phyloP scores from a whole-genome alignment of 1,284 basidiomycete genomes.

The Meira miltonrushii region DNA sequence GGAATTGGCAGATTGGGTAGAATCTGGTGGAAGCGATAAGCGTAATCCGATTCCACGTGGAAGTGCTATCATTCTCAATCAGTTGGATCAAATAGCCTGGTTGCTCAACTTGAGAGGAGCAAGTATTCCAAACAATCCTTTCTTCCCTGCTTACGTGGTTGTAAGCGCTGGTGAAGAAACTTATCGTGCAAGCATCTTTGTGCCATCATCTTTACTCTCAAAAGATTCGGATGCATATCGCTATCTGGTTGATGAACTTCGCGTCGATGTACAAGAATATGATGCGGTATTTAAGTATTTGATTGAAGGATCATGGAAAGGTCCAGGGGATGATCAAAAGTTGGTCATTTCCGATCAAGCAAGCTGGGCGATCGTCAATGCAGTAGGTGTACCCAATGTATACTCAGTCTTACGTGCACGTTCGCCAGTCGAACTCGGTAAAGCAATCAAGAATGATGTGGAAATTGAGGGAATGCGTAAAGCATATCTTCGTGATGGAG shows the following conservation, averaged over 20 bases:
- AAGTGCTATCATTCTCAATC: constrained; percentile 30
- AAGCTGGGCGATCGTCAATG: constrained; percentile 34
- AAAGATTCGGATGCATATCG: constrained; percentile 12
- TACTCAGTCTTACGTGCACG: background rate
- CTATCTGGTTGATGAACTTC: constrained; percentile 24
- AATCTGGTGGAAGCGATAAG: background rate
- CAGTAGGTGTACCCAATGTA: constrained; percentile 24
- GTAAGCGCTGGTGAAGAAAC: constrained; percentile 14
- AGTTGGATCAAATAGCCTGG: constrained; percentile 48
- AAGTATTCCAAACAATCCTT: constrained; percentile 40
- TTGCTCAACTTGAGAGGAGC: constrained; percentile 44
- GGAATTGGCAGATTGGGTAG: constrained; percentile 20
- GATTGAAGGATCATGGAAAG: constrained; percentile 15
- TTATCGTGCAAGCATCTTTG: constrained; percentile 28
- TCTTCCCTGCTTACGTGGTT: constrained; percentile 45
- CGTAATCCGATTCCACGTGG: constrained; percentile 2
- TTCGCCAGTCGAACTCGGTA: constrained; percentile 37
- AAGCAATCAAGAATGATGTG: constrained; percentile 42
- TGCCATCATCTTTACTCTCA: constrained; percentile 25
- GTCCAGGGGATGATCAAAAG: constrained; percentile 8
- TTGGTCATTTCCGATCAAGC: constrained; percentile 35
- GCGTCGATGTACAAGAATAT: constrained; percentile 24
- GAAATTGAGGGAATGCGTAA: constrained; percentile 41
- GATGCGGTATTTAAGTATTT: constrained; percentile 30
- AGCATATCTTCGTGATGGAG: constrained; percentile 45